Percentiles rank a stretch among this genome's conserved stretches.
Evolutionary conservation across 2,329 filamentous ascomycete species (phyloP).

Genomic region (Elsinoe arachidis): DNA sequence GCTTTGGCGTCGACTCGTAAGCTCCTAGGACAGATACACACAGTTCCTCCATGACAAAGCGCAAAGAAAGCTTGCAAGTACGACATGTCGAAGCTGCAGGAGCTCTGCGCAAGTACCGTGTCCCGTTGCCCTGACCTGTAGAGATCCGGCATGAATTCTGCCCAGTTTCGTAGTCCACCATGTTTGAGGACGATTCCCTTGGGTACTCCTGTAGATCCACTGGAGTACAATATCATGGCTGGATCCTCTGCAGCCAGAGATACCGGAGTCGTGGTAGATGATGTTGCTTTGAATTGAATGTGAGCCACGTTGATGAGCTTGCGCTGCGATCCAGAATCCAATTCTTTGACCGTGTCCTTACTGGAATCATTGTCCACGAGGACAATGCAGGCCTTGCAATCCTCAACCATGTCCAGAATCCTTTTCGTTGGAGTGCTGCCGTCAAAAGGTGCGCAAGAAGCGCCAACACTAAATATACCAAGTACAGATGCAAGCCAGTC

Average conservation of each 20-base stretch:
- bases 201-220: constrained; percentile 27
- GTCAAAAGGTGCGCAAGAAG: constrained; percentile 34
- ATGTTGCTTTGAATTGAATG: constrained; percentile 14
- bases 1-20: constrained; percentile 28
- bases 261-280: constrained; percentile 13
- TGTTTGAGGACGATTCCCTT: constrained; percentile 36
- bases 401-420: constrained; percentile 25
- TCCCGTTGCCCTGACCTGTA: constrained; percentile 16
- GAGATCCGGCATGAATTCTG: constrained; percentile 18
- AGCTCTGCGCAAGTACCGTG: constrained; percentile 31
- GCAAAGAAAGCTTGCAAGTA: constrained; percentile 31
- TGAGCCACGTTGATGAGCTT: background rate
- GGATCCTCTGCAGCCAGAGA: background rate
- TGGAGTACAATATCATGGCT: constrained; percentile 28
- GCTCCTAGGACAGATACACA: constrained; percentile 29
- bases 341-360: background rate
- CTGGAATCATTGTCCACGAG: constrained; percentile 20
- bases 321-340: background rate
- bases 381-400: constrained; percentile 25
- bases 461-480: constrained; percentile 34
- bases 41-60: constrained; percentile 30
- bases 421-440: constrained; percentile 23
- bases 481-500: constrained; percentile 34
- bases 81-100: constrained; percentile 36
- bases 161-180: constrained; percentile 21